phyloP scores from a whole-genome alignment of 2,329 filamentous ascomycete genomes.

The Cladorrhinum sp. region DNA sequence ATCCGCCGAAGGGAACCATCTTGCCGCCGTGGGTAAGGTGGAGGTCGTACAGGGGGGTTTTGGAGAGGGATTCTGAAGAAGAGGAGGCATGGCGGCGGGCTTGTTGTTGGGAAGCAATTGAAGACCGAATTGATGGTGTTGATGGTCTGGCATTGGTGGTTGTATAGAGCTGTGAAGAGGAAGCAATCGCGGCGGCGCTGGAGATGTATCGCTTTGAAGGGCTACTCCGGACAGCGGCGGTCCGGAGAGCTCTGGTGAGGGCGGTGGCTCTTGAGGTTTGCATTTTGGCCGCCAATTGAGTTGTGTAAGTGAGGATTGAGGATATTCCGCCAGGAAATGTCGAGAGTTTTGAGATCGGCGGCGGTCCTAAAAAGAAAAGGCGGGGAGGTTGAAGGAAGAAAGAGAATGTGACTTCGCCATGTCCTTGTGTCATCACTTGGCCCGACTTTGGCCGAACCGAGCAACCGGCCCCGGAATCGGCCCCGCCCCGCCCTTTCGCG shows the following conservation, averaged over 20 bases:
- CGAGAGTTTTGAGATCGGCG: background rate
- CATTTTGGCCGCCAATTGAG: conserved; percentile 20
- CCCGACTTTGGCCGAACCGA: conserved; percentile 20
- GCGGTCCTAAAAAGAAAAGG: background rate
- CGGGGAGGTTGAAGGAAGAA: background rate
- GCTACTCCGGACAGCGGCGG: conserved; percentile 13
- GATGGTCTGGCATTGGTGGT: background rate
- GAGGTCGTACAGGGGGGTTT: conserved; percentile 37
- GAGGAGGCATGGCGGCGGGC: conserved; percentile 26
- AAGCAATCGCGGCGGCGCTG: background rate
- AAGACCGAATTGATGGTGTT: background rate
- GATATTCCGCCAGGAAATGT: background rate
- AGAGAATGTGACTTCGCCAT: conserved; percentile 13
- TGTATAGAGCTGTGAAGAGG: background rate
- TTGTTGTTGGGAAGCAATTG: conserved; percentile 5
- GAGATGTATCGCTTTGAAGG: conserved; percentile 12
- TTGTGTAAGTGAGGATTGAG: conserved; percentile 3
- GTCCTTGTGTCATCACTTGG: conserved; percentile 3
- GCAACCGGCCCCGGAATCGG: conserved; percentile 17
- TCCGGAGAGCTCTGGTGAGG: conserved; percentile 20
- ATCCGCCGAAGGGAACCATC: conserved; percentile 96
- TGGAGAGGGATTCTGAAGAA: conserved; percentile 24
- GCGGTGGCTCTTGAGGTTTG: conserved; percentile 20
- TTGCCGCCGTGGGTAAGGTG: conserved; percentile 71
- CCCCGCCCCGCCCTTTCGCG: background rate